Base-by-base conservation (phyloP, 2,329 filamentous ascomycete species). In the Aureobasidium sp. region DNA sequence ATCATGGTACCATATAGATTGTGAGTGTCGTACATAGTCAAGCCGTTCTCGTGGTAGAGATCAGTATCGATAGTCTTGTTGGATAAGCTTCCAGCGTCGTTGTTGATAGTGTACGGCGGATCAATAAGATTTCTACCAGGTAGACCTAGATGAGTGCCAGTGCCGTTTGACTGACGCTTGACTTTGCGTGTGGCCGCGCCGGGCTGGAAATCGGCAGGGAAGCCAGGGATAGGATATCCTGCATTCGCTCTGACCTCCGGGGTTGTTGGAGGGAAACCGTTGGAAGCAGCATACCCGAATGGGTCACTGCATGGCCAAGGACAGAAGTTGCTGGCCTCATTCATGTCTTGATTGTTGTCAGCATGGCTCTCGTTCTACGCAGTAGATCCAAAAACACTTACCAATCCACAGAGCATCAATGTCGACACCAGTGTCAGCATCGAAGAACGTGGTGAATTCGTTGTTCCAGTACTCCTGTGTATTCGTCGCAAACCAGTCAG, bases 1-100 rank as follows among this genome's bases (percentile, higher is more conserved):
- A 91, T 92, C 84, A 89, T 79, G 67, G 82, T 81, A 1, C 89
- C 89, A 70, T 89, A 90, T 1, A 91, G 72, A 66, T 91, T 91
- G 70, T 92, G 89, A 0, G 84, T 88, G 65, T 92, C 89, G 68
- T 89, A 90, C 71, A 88, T 83, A 21, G 78, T 77, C 38, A 85
- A 74, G 1, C 87, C 87, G 61, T 87, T 85, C 43, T 83, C 78
- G 69, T 90, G 87, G 9, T 85, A 79, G 9, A 89, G 74, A 67
- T 89, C 81, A 0, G 86, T 88, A 64, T 83, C 78, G 57, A 89
- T 81, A 0, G 87, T 79, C 50, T 68, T 67, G 60, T 75, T 73
- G 6, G 71, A 74, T 1, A 80, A 61, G 21, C 69, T 65, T 19
- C 76, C 77, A 1, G 81, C 81, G 46, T 79, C 81, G 69, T 88